Evolutionary conservation across 345 rosid genomes (phyloP), one percentile per base, ranked within the genome.

Genomic region (Hibiscus mutabilis): DNA sequence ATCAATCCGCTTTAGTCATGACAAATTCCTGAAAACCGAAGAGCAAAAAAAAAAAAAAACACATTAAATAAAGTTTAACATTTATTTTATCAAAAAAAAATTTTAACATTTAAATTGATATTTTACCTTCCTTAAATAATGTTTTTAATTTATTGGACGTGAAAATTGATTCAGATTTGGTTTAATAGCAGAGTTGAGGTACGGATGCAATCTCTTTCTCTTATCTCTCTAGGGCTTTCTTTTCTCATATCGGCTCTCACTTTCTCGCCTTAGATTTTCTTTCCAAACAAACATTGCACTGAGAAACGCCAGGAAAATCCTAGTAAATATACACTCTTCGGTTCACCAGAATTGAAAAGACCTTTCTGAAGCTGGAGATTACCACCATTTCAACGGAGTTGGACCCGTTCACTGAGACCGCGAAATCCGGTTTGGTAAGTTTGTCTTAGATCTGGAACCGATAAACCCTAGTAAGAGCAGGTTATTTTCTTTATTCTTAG

Each of bases 201-300:
- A 76, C 85, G 84, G 80, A 74, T 78, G 73, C 84, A 55, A 70
- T 53, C 60, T 69, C 71, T 61, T 55, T 27, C 37, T 19, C 24
- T 33, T 71, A 75, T 74, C 74, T 72, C 74, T 80, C 81, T 35
- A 74, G 77, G 75, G 75, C 73, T 68, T 74, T 75, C 83, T 76
- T 79, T 78, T 81, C 79, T 83, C 86, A 79, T 80, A 74, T 83
- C 86, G 84, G 53, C 82, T 73, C 83, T 82, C 76, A 71, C 74
- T 80, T 73, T 77, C 76, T 73, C 61, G 68, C 74, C 31, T 69
- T 42, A 74, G 78, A 73, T 70, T 73, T 74, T 69, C 76, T 70
- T 16, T 24, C 69, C 73, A 70, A 72, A 79, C 79, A 81, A 77
- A 29, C 79, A 60, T 40, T 47, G 2, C 25, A 60, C 59, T 31